A percentile compares a stretch with the other conserved stretches of the same genome.
Conservation (phyloP, 805 yeast genomes). For the Candida ortonii region DNA sequence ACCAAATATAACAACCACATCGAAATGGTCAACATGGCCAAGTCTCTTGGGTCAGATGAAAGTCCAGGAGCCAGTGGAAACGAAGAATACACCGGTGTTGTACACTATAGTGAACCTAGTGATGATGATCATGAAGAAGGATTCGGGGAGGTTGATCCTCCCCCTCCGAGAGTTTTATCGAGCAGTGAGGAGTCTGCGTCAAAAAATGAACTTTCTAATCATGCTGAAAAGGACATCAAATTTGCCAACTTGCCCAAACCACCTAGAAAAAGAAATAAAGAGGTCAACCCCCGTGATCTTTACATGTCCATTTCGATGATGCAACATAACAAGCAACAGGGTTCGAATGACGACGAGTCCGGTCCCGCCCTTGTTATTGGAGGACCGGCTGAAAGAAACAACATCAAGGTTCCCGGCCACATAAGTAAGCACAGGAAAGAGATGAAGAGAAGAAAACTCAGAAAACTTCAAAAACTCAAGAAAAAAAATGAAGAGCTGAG, state of each 20-base stretch:
- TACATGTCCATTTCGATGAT: slow-evolving; percentile 79
- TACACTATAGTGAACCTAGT: slow-evolving; percentile 43
- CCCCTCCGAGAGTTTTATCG: slow-evolving; percentile 1
- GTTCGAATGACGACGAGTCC: slow-evolving; percentile 43
- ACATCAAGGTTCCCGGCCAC: slow-evolving; percentile 27
- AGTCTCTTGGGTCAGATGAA: background rate
- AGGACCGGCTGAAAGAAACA: slow-evolving; percentile 73
- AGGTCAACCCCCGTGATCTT: slow-evolving; percentile 79
- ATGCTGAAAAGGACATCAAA: slow-evolving; percentile 38
- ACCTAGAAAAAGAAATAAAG: slow-evolving; percentile 36
- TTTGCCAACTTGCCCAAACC: slow-evolving; percentile 64
- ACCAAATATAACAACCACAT: slow-evolving; percentile 7
- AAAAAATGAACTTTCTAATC: slow-evolving; percentile 1
- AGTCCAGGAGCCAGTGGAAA: slow-evolving; percentile 4
- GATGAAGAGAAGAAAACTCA: slow-evolving; percentile 22
- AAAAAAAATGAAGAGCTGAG: slow-evolving; percentile 6
- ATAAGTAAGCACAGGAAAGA: slow-evolving; percentile 16
- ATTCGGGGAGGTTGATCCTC: slow-evolving; percentile 2
- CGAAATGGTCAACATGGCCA: slow-evolving; percentile 11
- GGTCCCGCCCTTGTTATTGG: slow-evolving; percentile 78
- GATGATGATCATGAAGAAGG: slow-evolving; percentile 26
- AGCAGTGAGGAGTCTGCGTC: no score
- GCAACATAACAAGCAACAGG: slow-evolving; percentile 46
- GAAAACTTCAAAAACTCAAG: slow-evolving; percentile 17
- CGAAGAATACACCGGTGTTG: slow-evolving; percentile 16